These are phyloP conservation scores for Aspergillus bertholletiae DNA, from an alignment of 495 filamentous ascomycete genomes.

Conservation along the genomic window DNA sequence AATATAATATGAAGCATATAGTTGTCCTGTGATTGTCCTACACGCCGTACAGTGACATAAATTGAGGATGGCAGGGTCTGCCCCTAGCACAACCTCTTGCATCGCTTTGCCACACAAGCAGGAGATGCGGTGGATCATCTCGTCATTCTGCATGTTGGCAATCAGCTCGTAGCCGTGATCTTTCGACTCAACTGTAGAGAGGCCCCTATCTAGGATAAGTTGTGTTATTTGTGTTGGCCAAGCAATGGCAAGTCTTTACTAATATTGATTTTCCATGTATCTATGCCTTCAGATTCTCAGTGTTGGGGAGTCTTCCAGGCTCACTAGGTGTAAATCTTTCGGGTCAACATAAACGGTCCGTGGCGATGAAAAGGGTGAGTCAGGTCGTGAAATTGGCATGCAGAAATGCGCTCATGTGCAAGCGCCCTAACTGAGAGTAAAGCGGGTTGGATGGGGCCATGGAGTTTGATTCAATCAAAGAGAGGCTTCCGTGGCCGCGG, in stretches of 20 bases:
- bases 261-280: not conserved
- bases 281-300: not conserved
- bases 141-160: not conserved
- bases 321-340: no score
- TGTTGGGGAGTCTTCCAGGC: not conserved
- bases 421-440: not conserved
- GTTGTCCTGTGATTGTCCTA: conserved; percentile 54
- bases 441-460: not conserved
- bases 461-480: not conserved
- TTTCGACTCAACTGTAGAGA: not conserved
- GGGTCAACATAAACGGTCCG: no score
- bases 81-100: conserved; percentile 38
- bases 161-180: not conserved
- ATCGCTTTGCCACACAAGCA: conserved; percentile 55
- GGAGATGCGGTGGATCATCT: conserved; percentile 31
- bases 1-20: conserved; percentile 51
- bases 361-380: not conserved
- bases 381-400: conserved; percentile 9
- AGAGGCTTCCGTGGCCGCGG: not conserved
- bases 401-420: conserved; percentile 27
- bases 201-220: not conserved
- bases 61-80: conserved; percentile 27
- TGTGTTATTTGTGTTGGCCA: not conserved
- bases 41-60: conserved; percentile 67
- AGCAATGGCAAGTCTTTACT: not conserved